Evolutionary conservation across 208 protist genomes (phyloP).

Genomic region (Leishmania major): DNA sequence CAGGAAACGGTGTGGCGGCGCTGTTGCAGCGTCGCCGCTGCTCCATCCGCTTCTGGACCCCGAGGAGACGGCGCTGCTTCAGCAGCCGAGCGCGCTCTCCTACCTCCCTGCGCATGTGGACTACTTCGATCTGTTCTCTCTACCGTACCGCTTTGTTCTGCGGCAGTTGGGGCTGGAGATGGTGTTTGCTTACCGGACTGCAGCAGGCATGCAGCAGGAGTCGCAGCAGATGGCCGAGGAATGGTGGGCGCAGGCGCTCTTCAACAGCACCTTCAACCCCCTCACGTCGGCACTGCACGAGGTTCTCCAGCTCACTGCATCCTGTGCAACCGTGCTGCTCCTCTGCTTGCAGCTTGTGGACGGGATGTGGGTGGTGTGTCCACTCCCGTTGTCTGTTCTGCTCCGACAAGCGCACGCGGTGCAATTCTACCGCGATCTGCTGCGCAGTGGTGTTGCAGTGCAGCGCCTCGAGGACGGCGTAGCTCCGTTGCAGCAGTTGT

Average conservation of each 20-base stretch:
- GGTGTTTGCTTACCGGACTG: slow-evolving; percentile 61
- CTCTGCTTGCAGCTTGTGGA: slow-evolving; percentile 1
- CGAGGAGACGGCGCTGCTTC: slow-evolving; percentile 35
- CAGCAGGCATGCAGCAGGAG: slow-evolving; percentile 34
- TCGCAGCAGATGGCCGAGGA: slow-evolving; percentile 36
- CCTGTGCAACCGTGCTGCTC: slow-evolving; percentile 21
- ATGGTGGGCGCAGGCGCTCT: slow-evolving; percentile 35
- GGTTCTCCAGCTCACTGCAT: slow-evolving; percentile 10
- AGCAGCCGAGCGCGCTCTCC: slow-evolving; percentile 12
- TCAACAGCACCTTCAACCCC: slow-evolving; percentile 40
- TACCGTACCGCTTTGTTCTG: slow-evolving; percentile 54
- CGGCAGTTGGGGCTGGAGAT: slow-evolving; percentile 72
- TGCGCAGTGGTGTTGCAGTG: slow-evolving; percentile 22
- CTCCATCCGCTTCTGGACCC: slow-evolving; percentile 35
- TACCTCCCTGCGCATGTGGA: slow-evolving; percentile 44
- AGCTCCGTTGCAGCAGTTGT: slow-evolving; percentile 30
- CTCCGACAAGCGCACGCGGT: slow-evolving; percentile 11
- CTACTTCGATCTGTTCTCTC: slow-evolving; percentile 41
- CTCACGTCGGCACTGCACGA: slow-evolving; percentile 35
- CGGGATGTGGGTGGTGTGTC: background rate
- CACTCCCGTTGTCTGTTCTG: background rate
- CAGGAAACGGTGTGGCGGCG: background rate
- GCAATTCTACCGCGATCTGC: slow-evolving; percentile 7
- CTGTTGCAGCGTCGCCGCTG: background rate
- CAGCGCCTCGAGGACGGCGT: slow-evolving; percentile 22